Evolutionary conservation across 306 rosid species (phyloP).

Genomic region (Cucumis hystrix): DNA sequence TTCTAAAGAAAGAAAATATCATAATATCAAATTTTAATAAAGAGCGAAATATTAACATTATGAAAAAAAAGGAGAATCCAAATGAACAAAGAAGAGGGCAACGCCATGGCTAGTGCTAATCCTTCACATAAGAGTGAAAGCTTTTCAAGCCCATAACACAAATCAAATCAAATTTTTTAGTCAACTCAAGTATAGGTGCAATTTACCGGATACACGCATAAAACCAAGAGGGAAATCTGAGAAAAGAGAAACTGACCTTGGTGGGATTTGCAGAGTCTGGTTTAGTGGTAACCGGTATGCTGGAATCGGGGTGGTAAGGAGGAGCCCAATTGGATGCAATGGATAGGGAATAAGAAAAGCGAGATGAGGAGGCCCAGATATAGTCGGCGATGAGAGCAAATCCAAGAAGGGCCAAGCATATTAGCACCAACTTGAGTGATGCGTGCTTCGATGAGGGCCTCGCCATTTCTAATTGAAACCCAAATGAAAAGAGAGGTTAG

Average conservation of each 20-base stretch:
- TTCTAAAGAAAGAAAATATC: not conserved
- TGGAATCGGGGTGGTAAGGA: conserved; percentile 6
- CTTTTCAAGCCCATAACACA: not conserved
- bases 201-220: not conserved
- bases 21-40: not conserved
- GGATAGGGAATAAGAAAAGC: conserved; percentile 9
- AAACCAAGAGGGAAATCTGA: not conserved
- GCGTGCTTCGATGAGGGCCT: conserved; percentile 50
- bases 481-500: too few relatives aligned
- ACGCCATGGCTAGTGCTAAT: not conserved
- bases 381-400: conserved; percentile 60
- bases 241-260: conserved; percentile 14
- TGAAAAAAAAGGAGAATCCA: not conserved
- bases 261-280: not conserved
- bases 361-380: conserved; percentile 63
- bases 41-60: not conserved
- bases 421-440: conserved; percentile 39
- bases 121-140: not conserved
- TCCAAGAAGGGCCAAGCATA: conserved; percentile 49
- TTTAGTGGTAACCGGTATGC: conserved; percentile 8
- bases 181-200: not conserved
- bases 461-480: conserved; percentile 28
- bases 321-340: conserved; percentile 25
- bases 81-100: not conserved
- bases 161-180: not conserved